Evolutionary conservation across 1,284 basidiomycete genomes (phyloP), one percentile per base, ranked within the genome.

Genomic region (Pseudozyma thailandica): DNA sequence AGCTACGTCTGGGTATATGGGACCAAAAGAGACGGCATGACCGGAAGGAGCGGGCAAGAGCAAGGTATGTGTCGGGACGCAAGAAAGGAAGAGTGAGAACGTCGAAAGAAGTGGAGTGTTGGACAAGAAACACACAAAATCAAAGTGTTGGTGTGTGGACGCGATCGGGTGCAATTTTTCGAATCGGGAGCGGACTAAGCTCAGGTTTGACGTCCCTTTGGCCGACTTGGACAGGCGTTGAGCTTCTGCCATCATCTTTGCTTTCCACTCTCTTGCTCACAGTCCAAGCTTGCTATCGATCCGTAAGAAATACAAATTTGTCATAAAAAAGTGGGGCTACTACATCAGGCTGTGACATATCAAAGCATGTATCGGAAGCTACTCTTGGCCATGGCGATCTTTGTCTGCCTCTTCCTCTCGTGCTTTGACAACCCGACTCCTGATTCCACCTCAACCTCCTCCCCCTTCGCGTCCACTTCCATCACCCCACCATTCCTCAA

Each of bases 301-400:
- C 37, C 16, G 20, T 2, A n/a, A n/a, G 15, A 33, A 8, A 13
- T 13, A 10, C 12, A 4, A 33, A 7, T 4, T 33, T 4, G 31
- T 33, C 31, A 10, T 31, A 33, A 33, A 4, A 33, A 8, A 33
- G 12, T 4, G 12, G 7, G n/a, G 12, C 7, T 3, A 4, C 31
- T 16, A 33, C n/a, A 16, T 16, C 7, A 33, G 31, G n/a, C n/a
- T 21, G 26, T 47, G 37, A 21, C 6, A 9, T 39, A 20, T 54
- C 42, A 70, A 15, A 70, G 39, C 66, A 70, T 70, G 60, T 64
- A 70, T 8, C 66, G 56, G 60, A 70, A 70, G 33, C 55, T 51
- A 39, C 66, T 70, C 51, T 64, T 63, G 3, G 66, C 66, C 66
- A 70, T 70, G 4, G 56, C 60, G 33, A 70, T 54, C 28, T 39